phyloP scores from a whole-genome alignment of 176 grass and related monocot species.

The Coix lacrymajobi region DNA sequence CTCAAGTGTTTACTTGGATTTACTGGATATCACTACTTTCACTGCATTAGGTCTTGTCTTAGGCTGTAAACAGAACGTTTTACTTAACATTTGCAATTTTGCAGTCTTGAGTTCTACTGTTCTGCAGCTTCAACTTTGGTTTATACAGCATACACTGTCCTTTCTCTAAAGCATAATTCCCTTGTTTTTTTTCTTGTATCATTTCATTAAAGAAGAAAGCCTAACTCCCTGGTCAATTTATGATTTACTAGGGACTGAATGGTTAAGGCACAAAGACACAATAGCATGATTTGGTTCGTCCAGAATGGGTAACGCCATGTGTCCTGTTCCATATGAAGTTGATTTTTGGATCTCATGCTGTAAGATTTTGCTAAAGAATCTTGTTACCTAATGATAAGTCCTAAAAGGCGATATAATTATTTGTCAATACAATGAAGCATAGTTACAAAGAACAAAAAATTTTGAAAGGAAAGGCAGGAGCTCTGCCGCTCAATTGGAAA shows the following conservation, averaged over 20 bases:
- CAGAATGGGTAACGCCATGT: neutral
- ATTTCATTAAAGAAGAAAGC: too few relatives aligned
- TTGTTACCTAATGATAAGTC: neutral
- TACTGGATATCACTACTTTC: neutral
- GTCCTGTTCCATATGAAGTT: neutral
- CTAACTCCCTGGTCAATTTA: neutral
- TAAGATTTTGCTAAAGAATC: neutral
- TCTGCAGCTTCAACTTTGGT: neutral
- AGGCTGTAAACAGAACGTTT: neutral
- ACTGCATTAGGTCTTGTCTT: neutral
- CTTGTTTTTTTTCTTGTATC: too few relatives aligned
- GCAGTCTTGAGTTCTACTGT: neutral
- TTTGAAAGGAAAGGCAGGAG: too few relatives aligned
- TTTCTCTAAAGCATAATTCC: neutral
- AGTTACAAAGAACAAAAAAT: neutral
- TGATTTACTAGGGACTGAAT: neutral
- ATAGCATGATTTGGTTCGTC: neutral
- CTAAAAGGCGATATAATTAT: neutral
- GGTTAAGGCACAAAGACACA: neutral
- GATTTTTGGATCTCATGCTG: neutral
- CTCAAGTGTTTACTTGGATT: neutral
- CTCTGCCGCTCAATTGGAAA: too few relatives aligned
- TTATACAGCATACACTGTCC: neutral
- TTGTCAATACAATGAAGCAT: neutral
- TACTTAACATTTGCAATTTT: neutral